phyloP scores from a whole-genome alignment of 1,284 basidiomycete genomes.

The Lentinula novae-zelandiae region DNA sequence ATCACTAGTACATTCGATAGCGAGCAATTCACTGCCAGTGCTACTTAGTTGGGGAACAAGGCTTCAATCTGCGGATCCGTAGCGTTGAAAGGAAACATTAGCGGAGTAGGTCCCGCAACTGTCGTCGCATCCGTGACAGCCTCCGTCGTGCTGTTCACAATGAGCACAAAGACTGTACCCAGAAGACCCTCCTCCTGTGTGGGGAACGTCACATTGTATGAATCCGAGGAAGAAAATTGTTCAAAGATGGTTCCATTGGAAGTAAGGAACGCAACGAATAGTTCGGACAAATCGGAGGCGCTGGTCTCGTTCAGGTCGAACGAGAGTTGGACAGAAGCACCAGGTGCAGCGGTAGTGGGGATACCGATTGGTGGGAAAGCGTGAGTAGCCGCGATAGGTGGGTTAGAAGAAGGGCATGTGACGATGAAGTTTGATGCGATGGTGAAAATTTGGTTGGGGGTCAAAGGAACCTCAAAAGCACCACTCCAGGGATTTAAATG shows the following conservation, averaged over 20 bases:
- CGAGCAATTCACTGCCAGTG: no score
- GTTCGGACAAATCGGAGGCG: neutral
- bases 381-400: slow-evolving; percentile 32
- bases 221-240: neutral
- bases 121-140: slow-evolving; percentile 5
- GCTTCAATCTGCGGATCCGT: neutral
- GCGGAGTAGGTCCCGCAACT: slow-evolving; percentile 7
- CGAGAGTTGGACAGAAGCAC: slow-evolving; percentile 13
- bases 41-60: neutral
- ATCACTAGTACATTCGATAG: neutral
- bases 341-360: slow-evolving; percentile 12
- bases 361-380: slow-evolving; percentile 34
- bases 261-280: slow-evolving; percentile 36
- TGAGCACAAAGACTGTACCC: slow-evolving; percentile 6
- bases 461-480: slow-evolving; percentile 49
- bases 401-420: slow-evolving; percentile 47
- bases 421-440: slow-evolving; percentile 39
- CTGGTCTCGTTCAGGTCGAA: slow-evolving; percentile 9
- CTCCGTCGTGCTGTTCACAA: neutral
- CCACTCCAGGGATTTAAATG: slow-evolving; percentile 51
- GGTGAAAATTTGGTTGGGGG: slow-evolving; percentile 43
- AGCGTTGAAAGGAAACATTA: slow-evolving; percentile 12
- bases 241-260: slow-evolving; percentile 6
- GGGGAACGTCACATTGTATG: slow-evolving; percentile 6
- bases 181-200: neutral